Base-by-base conservation (phyloP, 805 yeast genomes). In the Lipomyces yamanashiensis region DNA sequence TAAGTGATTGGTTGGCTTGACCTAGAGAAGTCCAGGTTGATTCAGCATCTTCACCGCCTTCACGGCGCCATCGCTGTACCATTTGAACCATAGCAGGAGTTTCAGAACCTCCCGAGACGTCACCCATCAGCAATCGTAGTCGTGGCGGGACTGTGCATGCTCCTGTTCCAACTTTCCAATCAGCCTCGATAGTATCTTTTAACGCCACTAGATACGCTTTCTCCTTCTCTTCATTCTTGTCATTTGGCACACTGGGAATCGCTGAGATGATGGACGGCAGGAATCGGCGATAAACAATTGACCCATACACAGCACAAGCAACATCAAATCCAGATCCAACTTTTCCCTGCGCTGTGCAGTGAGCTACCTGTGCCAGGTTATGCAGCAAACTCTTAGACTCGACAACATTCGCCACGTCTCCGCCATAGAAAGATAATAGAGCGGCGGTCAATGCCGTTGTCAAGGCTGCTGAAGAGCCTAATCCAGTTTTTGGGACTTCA, bases 281-380 rank as follows among this genome's bases (percentile, higher is more conserved):
- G 71, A 95, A 95, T 64, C 99, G 80, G 50, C 84, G 81, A 75
- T 95, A 95, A 6, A 86, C 81, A 52, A 92, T 88, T 0, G 97
- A 89, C 1, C 99, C 99, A 75, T 82, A 93, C 0, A 90, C 87
- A 0, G 99, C 99, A 33, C 98, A 87, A 0, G 97, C 98, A 48
- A 95, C 96, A 74, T 95, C 99, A 75, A 95, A 95, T 0, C 99
- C 99, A 2, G 97, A 91, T 0, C 99, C 99, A 33, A 95, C 87
- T 75, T 95, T 95, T 39, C 90, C 90, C 75, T 95, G 99, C 2
- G 99, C 98, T 62, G 85, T 82, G 74, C 97, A 92, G 75, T 95
- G 99, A 0, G 96, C 88, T 8, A 90, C 79, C 74, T 95, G 99
- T 0, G 97, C 85, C 34, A 91, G 76, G 71, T 91, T 93, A 74